phyloP scores from a whole-genome alignment of 225 moss, liverwort and hornwort genomes.

The Antitrichia curtipendula region DNA sequence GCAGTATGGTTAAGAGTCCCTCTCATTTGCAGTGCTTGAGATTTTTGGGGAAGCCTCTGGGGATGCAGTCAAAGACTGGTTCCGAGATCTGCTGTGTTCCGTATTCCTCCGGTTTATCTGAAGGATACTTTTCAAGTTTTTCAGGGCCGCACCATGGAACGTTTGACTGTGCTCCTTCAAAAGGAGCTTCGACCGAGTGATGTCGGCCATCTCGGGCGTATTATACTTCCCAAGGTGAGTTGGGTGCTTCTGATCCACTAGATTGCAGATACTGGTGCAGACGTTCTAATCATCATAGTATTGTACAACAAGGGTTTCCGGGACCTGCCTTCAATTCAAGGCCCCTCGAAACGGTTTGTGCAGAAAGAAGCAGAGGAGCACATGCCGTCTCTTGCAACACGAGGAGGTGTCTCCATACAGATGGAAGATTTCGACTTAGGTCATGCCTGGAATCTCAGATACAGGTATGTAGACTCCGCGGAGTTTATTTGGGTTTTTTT shows the following conservation, averaged over 20 bases:
- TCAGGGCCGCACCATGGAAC: constrained; percentile 20
- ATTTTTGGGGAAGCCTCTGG: background rate
- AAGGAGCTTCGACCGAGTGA: constrained; percentile 17
- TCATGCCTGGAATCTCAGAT: too few species aligned
- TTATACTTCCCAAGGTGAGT: constrained; percentile 38
- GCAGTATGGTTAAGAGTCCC: background rate
- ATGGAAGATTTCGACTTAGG: too few species aligned
- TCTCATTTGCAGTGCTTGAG: background rate
- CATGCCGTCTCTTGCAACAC: too few species aligned
- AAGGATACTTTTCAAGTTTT: background rate
- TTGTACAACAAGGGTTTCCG: background rate
- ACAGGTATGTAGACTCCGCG: too few species aligned
- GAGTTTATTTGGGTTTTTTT: too few species aligned
- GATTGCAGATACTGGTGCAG: background rate
- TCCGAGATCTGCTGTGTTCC: background rate
- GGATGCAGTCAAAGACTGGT: too few species aligned
- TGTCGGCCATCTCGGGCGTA: constrained; percentile 38
- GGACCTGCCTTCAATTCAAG: too few species aligned
- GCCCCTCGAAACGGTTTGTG: too few species aligned
- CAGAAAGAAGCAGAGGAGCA: too few species aligned
- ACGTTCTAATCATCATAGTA: background rate
- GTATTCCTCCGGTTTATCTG: background rate
- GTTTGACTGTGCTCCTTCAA: background rate
- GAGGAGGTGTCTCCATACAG: too few species aligned
- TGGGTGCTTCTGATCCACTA: background rate